These are phyloP conservation scores for Papiliotrema flavescens DNA, from an alignment of 1,284 basidiomycete species.

Conservation along the genomic window DNA sequence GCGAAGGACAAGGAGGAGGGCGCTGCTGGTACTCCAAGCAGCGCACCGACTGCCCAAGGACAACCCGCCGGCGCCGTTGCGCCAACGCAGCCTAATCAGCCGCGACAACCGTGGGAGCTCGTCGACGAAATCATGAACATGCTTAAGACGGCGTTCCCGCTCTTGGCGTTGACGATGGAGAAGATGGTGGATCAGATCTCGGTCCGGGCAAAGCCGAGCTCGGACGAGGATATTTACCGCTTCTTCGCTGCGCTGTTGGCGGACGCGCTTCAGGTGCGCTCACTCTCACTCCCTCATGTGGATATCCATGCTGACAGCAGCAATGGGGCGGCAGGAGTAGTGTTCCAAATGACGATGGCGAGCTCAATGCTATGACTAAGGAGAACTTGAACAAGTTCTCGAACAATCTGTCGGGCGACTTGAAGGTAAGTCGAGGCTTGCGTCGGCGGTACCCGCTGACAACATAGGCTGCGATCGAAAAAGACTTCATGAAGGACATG, in stretches of 20 bases:
- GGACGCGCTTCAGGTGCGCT: conserved; percentile 54
- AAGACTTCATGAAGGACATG: conserved; percentile 82
- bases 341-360: conserved; percentile 69
- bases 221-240: conserved; percentile 94
- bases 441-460: conserved; percentile 4
- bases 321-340: conserved; percentile 69
- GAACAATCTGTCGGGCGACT: conserved; percentile 61
- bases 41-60: conserved; percentile 17
- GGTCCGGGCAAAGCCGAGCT: conserved; percentile 82
- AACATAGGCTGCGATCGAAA: conserved; percentile 72
- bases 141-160: conserved; percentile 93
- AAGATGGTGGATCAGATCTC: conserved; percentile 96
- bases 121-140: conserved; percentile 93
- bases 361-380: conserved; percentile 58
- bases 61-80: conserved; percentile 36
- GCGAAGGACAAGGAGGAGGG: conserved; percentile 11
- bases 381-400: conserved; percentile 68
- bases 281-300: not conserved
- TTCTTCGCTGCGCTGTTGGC: conserved; percentile 78
- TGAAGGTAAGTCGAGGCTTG: conserved; percentile 56
- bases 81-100: conserved; percentile 30
- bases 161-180: conserved; percentile 92
- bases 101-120: conserved; percentile 79
- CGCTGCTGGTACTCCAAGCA: conserved; percentile 19
- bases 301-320: conserved; percentile 50